Conservation (phyloP, 2,329 filamentous ascomycete genomes). For the Apiospora malaysiana region DNA sequence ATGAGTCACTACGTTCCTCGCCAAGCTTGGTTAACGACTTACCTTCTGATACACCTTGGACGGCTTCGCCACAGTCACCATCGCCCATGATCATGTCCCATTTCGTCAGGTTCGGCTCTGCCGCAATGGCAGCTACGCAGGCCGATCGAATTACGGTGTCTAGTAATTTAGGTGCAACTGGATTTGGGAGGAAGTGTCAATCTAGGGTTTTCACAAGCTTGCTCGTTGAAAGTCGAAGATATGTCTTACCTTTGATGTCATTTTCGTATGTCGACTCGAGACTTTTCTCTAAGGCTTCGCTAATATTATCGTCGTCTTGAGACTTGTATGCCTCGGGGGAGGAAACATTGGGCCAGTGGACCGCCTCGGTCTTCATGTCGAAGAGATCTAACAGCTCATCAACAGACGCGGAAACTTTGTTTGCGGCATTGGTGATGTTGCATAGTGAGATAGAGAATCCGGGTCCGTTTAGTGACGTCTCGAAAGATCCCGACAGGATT, state of each 20-base stretch:
- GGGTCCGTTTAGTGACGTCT: conserved; percentile 60
- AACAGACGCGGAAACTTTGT: conserved; percentile 29
- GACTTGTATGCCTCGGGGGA: not conserved
- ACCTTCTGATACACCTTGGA: conserved; percentile 33
- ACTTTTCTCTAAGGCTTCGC: not conserved
- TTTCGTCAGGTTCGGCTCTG: conserved; percentile 40
- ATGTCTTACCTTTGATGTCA: conserved; percentile 26
- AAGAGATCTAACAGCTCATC: conserved; percentile 53
- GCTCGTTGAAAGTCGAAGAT: not conserved
- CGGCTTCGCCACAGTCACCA: conserved; percentile 41
- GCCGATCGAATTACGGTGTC: conserved; percentile 36
- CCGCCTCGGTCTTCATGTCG: conserved; percentile 55
- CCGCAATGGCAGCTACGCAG: conserved; percentile 42
- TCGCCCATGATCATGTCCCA: conserved; percentile 44
- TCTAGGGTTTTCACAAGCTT: conserved; percentile 25
- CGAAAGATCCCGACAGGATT: conserved; percentile 54
- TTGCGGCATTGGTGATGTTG: conserved; percentile 49
- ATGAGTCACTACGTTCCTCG: too few species aligned
- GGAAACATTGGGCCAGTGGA: conserved; percentile 51
- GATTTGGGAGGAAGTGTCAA: not conserved
- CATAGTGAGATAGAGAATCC: conserved; percentile 62
- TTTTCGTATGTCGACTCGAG: conserved; percentile 3
- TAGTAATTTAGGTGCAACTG: conserved; percentile 37
- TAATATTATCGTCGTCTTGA: too few species aligned
- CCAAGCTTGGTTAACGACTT: not conserved